phyloP scores from a whole-genome alignment of 2,329 filamentous ascomycete genomes.

The Fusarium nygamai region DNA sequence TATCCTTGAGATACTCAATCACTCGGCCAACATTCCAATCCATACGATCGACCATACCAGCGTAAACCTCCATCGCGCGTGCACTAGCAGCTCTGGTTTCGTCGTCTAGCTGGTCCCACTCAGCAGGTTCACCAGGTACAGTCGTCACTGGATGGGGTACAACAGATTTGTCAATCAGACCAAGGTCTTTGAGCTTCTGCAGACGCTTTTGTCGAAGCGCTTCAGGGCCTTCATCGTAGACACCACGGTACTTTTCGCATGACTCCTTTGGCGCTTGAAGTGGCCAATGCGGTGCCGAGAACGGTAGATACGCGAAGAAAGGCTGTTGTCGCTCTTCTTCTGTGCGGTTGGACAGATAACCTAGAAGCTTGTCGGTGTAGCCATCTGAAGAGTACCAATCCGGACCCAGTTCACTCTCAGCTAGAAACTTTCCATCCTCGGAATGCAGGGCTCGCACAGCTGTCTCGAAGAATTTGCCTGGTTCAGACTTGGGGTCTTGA shows the following conservation, averaged over 20 bases:
- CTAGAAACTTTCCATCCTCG: neutral
- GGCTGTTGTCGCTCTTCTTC: neutral
- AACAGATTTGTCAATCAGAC: neutral
- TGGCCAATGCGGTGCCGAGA: neutral
- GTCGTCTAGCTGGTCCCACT: neutral
- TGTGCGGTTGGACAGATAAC: neutral
- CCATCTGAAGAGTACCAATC: neutral
- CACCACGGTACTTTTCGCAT: neutral
- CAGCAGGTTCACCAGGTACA: neutral
- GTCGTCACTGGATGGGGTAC: neutral
- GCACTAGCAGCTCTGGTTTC: neutral
- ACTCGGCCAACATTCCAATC: neutral
- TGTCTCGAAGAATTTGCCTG: neutral
- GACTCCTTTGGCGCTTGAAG: neutral
- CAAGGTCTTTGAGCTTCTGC: neutral
- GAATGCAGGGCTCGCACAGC: neutral
- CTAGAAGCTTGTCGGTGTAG: neutral
- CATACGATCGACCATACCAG: neutral
- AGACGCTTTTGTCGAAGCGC: neutral
- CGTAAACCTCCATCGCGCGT: neutral
- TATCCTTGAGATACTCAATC: neutral
- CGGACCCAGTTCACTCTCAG: neutral
- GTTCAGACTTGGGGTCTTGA: neutral
- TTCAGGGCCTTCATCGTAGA: neutral
- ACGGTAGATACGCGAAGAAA: slow-evolving; percentile 1